phyloP scores from a whole-genome alignment of 768 basidiomycete genomes.

The Chalciporus piperatus region DNA sequence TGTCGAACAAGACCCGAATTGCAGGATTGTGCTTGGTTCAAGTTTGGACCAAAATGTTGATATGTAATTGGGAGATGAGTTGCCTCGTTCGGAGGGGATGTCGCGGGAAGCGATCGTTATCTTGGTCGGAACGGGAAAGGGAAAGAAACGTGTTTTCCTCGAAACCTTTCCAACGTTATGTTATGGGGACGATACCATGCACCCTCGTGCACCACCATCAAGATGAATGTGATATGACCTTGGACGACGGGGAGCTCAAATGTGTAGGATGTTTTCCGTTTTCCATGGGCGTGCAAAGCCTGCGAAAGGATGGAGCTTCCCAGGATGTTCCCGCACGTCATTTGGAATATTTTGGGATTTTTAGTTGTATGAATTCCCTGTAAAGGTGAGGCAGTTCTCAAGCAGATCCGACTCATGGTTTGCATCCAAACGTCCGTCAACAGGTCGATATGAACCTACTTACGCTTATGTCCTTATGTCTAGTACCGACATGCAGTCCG shows the following conservation, averaged over 20 bases:
- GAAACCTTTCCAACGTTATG: constrained; percentile 2
- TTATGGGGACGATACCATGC: not conserved
- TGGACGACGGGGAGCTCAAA: not conserved
- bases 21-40: not conserved
- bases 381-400: constrained; percentile 23
- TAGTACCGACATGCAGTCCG: constrained; percentile 14
- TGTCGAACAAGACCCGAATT: not conserved
- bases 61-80: not conserved
- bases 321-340: constrained; percentile 15
- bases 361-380: constrained; percentile 6
- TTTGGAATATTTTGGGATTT: constrained; percentile 12
- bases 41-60: not conserved
- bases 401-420: constrained; percentile 27
- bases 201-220: not conserved
- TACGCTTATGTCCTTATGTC: constrained; percentile 15
- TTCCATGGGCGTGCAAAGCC: constrained; percentile 13
- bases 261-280: constrained; percentile 8
- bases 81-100: constrained; percentile 6
- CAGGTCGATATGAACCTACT: constrained; percentile 10
- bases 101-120: constrained; percentile 13
- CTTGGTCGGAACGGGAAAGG: constrained; percentile 4
- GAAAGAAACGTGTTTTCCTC: not conserved
- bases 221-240: too few species aligned
- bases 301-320: constrained; percentile 12
- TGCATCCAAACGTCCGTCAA: constrained; percentile 10